Conservation (phyloP, 768 basidiomycete species). For the Lentinula detonsa region DNA sequence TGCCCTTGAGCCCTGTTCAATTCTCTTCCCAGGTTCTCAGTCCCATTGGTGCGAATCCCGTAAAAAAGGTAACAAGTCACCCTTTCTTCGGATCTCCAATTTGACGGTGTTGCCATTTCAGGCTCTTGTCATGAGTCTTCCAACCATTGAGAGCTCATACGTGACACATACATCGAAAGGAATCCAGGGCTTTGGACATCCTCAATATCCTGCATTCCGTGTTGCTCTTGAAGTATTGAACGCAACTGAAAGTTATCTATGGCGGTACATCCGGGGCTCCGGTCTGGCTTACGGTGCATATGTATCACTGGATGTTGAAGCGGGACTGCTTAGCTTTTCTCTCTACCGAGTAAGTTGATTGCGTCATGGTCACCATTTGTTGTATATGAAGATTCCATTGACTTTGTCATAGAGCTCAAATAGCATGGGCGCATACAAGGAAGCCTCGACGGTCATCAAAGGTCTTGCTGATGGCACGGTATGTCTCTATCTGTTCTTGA, state of each 20-base stretch:
- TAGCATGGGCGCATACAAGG: slow-evolving; percentile 71
- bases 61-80: slow-evolving; percentile 47
- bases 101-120: slow-evolving; percentile 19
- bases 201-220: slow-evolving; percentile 78
- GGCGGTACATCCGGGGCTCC: slow-evolving; percentile 91
- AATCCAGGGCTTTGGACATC: slow-evolving; percentile 73
- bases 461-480: slow-evolving; percentile 83
- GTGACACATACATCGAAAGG: slow-evolving; percentile 73
- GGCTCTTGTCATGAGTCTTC: slow-evolving; percentile 83
- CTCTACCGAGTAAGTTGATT: slow-evolving; percentile 62
- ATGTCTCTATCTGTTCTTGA: slow-evolving; percentile 15
- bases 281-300: slow-evolving; percentile 94
- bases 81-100: neutral
- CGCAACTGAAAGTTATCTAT: slow-evolving; percentile 90
- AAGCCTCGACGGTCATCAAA: slow-evolving; percentile 70
- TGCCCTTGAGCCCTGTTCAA: slow-evolving; percentile 59
- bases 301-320: slow-evolving; percentile 67
- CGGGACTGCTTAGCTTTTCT: slow-evolving; percentile 68
- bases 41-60: slow-evolving; percentile 65
- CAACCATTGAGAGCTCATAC: slow-evolving; percentile 93
- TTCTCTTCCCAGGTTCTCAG: slow-evolving; percentile 66
- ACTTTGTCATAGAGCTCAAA: slow-evolving; percentile 60
- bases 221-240: slow-evolving; percentile 87
- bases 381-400: slow-evolving; percentile 6
- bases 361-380: neutral